These are phyloP conservation scores for Exophiala dermatitidis DNA, from an alignment of 2,329 filamentous ascomycete genomes.

Conservation along the genomic window DNA sequence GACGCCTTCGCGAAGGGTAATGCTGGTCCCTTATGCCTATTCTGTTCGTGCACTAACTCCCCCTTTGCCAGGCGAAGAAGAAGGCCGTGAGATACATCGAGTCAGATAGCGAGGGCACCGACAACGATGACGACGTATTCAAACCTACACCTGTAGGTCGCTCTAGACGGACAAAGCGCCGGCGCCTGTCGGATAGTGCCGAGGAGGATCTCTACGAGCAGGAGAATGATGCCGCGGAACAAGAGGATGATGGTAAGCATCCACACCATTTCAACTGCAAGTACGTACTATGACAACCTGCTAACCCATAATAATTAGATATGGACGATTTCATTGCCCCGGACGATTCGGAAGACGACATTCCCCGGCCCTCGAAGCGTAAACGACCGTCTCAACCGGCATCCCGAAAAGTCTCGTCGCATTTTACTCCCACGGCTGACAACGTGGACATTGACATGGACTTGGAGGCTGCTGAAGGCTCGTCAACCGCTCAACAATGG, in stretches of 20 bases:
- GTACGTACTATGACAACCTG: background rate
- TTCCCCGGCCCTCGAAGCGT: conserved; percentile 58
- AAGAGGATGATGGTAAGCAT: conserved; percentile 42
- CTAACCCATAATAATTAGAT: conserved; percentile 43
- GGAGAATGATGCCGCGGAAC: conserved; percentile 46
- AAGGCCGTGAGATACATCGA: conserved; percentile 71
- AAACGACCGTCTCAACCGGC: conserved; percentile 47
- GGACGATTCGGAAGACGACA: conserved; percentile 73
- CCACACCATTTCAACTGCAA: background rate
- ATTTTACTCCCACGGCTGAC: conserved; percentile 38
- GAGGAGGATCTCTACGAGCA: conserved; percentile 65
- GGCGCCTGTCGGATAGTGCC: conserved; percentile 58
- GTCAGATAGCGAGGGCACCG: conserved; percentile 64
- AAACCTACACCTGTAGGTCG: conserved; percentile 44
- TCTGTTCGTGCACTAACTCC: conserved; percentile 4
- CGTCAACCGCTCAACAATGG: conserved; percentile 72
- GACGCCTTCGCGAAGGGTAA: conserved; percentile 75
- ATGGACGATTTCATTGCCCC: conserved; percentile 82
- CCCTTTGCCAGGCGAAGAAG: conserved; percentile 48
- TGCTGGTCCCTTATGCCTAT: conserved; percentile 12
- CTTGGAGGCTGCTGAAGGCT: conserved; percentile 46
- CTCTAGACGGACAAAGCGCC: conserved; percentile 46
- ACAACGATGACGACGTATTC: conserved; percentile 62
- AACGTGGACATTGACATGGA: conserved; percentile 43
- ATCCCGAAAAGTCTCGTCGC: conserved; percentile 36